Percentiles rank a stretch among this genome's conserved stretches.
Conservation (phyloP, 345 rosid genomes). For the Citrus cavaleriei region DNA sequence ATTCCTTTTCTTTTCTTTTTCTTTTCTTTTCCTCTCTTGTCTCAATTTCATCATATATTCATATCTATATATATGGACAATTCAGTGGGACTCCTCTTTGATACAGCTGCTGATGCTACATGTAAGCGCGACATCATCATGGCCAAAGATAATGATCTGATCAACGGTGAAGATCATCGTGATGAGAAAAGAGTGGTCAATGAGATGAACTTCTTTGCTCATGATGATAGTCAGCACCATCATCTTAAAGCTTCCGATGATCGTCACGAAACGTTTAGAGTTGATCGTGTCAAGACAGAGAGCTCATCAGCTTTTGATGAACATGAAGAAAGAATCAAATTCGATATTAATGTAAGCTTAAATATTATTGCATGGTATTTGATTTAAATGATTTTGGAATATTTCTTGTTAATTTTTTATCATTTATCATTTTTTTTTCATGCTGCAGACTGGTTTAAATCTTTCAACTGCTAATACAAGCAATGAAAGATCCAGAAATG, state of each 20-base stretch:
- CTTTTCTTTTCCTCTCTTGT: not conserved
- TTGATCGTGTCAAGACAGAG: conserved; percentile 2
- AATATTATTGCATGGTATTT: not conserved
- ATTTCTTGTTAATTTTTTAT: not conserved
- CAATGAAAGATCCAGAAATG: conserved; percentile 26
- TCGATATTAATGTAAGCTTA: conserved; percentile 23
- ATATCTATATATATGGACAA: not conserved
- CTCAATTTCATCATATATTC: not conserved
- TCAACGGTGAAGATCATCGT: not conserved
- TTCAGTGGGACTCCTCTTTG: not conserved
- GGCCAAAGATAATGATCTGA: not conserved
- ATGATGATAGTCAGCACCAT: not conserved
- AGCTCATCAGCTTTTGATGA: not conserved
- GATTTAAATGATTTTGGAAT: not conserved
- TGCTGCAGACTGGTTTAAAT: conserved; percentile 38
- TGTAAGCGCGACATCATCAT: not conserved
- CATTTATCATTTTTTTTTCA: not conserved
- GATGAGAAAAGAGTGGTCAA: conserved; percentile 17
- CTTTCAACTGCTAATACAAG: conserved; percentile 32
- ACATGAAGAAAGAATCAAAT: not conserved
- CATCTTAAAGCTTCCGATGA: not conserved
- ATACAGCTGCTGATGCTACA: not conserved
- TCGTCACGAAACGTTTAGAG: not conserved
- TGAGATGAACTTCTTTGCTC: conserved; percentile 40
- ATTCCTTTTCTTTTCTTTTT: not conserved